A percentile compares a stretch with the other conserved stretches of the same genome.
phyloP scores from a whole-genome alignment of 2,329 filamentous ascomycete species.

The Fusarium hainanense region DNA sequence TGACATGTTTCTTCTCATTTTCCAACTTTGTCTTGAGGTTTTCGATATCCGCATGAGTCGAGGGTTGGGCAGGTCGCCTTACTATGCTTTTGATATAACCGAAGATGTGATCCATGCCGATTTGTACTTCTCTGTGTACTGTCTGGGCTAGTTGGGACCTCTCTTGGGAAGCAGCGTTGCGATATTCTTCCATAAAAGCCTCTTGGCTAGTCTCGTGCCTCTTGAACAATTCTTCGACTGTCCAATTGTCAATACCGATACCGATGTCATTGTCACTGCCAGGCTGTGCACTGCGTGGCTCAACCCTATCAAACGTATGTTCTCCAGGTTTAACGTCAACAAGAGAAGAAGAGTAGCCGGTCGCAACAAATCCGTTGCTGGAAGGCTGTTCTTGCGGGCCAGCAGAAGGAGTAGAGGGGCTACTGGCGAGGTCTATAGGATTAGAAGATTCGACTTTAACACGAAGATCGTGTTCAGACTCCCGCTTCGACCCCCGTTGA shows the following conservation, averaged over 20 bases:
- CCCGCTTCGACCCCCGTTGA: rapidly evolving
- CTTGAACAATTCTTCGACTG: background rate
- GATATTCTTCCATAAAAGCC: background rate
- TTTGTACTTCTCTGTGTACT: background rate
- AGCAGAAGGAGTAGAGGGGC: too few relatives aligned
- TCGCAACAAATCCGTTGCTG: rapidly evolving
- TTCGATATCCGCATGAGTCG: background rate
- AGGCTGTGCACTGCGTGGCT: background rate
- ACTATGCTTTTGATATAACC: rapidly evolving
- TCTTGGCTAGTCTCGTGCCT: background rate
- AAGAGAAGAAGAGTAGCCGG: background rate
- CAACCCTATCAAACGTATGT: background rate
- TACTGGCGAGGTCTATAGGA: background rate
- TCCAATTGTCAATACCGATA: background rate
- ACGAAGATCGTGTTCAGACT: background rate
- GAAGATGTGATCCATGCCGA: background rate
- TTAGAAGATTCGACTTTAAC: background rate
- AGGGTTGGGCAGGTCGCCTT: background rate
- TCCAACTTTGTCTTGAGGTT: background rate
- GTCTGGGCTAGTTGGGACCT: background rate
- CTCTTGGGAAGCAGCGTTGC: background rate
- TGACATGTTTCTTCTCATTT: rapidly evolving
- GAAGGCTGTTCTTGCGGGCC: background rate
- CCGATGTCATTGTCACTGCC: too few relatives aligned
- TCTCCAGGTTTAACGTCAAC: rapidly evolving